Percentiles rank a stretch among this genome's conserved stretches.
Evolutionary conservation across 257 asterid genomes (phyloP).

Genomic region (Lantana camara): DNA sequence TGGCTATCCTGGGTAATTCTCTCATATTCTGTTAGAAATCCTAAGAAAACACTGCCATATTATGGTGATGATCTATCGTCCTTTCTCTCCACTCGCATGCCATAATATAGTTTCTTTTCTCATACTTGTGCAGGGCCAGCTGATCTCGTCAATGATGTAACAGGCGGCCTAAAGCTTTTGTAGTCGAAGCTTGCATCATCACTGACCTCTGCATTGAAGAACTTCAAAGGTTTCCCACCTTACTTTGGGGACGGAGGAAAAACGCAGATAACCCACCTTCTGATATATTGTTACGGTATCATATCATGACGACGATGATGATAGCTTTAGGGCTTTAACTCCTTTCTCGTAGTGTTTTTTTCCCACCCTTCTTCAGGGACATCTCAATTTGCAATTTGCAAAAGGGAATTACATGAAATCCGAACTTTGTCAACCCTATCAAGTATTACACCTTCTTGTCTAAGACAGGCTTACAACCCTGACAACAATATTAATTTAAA

Average conservation of each 20-base stretch:
- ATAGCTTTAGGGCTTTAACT: background rate
- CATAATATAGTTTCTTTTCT: too few species aligned
- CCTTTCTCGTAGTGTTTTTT: background rate
- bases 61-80: background rate
- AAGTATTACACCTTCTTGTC: background rate
- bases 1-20: constrained; percentile 86
- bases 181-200: constrained; percentile 32
- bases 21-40: background rate
- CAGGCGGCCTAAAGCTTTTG: constrained; percentile 90
- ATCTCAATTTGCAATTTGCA: background rate
- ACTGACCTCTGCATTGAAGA: background rate
- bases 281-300: background rate
- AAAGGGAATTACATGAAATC: background rate
- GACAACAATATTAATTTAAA: background rate
- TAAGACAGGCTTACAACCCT: background rate
- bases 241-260: background rate
- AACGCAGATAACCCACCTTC: background rate
- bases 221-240: background rate
- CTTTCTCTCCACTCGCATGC: background rate
- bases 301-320: background rate
- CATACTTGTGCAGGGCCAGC: constrained; percentile 77
- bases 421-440: background rate
- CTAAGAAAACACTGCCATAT: background rate
- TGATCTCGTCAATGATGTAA: constrained; percentile 88
- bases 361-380: background rate